Evolutionary conservation across 371 early-diverging fungal species (phyloP).

Genomic region (Saksenaea oblongispora): DNA sequence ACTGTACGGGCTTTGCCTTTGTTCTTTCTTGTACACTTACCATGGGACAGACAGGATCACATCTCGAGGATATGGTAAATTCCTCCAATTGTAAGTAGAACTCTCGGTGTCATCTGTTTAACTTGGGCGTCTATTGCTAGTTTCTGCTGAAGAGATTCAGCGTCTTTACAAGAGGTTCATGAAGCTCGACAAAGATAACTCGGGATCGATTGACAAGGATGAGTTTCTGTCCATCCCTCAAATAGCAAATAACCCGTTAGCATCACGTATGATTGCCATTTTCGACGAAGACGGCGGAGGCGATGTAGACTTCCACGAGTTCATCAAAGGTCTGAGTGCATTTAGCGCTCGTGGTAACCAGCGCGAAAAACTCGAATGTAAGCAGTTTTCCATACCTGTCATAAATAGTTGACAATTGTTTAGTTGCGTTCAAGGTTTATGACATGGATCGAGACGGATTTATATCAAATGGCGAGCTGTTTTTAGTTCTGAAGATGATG

Average conservation of each 20-base stretch:
- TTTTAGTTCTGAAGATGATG: constrained; percentile 97
- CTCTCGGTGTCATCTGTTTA: neutral
- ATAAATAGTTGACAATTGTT: neutral
- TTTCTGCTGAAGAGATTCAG: constrained; percentile 93
- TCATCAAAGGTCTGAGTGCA: constrained; percentile 89
- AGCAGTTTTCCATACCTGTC: constrained; percentile 12
- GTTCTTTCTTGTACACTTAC: constrained; percentile 7
- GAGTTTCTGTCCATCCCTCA: constrained; percentile 95
- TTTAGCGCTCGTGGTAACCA: constrained; percentile 93
- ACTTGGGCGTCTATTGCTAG: constrained; percentile 26
- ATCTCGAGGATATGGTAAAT: constrained; percentile 57
- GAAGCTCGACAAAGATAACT: constrained; percentile 95
- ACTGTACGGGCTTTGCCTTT: neutral
- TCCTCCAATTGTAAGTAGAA: constrained; percentile 47
- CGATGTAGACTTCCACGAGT: constrained; percentile 97
- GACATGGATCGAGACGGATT: constrained; percentile 98
- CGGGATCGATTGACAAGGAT: constrained; percentile 93
- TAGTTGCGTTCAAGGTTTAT: constrained; percentile 98
- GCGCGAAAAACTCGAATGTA: constrained; percentile 91
- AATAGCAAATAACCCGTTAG: constrained; percentile 95
- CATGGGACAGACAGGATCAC: constrained; percentile 53
- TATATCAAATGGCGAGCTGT: constrained; percentile 97
- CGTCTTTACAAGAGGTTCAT: constrained; percentile 96
- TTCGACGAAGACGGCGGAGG: constrained; percentile 98
- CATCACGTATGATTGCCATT: constrained; percentile 91